phyloP scores from a whole-genome alignment of 164 flowering plant species.

The Houttuynia cordata region DNA sequence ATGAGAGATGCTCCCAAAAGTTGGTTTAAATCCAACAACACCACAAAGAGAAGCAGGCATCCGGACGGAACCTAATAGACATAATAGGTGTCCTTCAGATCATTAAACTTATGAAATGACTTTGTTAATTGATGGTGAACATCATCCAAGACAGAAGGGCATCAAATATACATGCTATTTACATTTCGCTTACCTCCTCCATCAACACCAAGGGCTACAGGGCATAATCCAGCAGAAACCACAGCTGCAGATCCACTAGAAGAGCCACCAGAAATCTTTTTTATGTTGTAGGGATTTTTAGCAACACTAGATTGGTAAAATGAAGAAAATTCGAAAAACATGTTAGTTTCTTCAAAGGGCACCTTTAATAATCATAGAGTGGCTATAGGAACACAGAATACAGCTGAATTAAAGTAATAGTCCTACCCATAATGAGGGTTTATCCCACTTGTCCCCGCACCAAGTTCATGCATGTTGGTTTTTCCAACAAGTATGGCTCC shows the following conservation, averaged over 20 bases:
- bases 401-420: not conserved
- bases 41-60: slow-evolving; percentile 98
- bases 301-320: slow-evolving; percentile 11
- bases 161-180: too few relatives aligned
- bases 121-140: not conserved
- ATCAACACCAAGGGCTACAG: slow-evolving; percentile 92
- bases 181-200: slow-evolving; percentile 61
- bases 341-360: too few relatives aligned
- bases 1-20: slow-evolving; percentile 73
- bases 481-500: slow-evolving; percentile 88
- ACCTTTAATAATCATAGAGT: not conserved
- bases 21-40: slow-evolving; percentile 82
- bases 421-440: slow-evolving; percentile 94
- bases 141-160: not conserved
- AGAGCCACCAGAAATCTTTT: slow-evolving; percentile 71
- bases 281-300: slow-evolving; percentile 66
- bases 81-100: not conserved
- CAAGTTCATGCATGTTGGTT: slow-evolving; percentile 98
- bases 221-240: slow-evolving; percentile 88
- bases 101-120: not conserved
- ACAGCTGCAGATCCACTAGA: slow-evolving; percentile 97
- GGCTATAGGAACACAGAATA: too few relatives aligned
- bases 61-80: slow-evolving; percentile 67
- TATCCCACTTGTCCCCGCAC: slow-evolving; percentile 84
- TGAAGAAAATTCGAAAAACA: not conserved